Evolutionary conservation across 495 filamentous ascomycete genomes (phyloP).

Genomic region (Xylaria castorea): DNA sequence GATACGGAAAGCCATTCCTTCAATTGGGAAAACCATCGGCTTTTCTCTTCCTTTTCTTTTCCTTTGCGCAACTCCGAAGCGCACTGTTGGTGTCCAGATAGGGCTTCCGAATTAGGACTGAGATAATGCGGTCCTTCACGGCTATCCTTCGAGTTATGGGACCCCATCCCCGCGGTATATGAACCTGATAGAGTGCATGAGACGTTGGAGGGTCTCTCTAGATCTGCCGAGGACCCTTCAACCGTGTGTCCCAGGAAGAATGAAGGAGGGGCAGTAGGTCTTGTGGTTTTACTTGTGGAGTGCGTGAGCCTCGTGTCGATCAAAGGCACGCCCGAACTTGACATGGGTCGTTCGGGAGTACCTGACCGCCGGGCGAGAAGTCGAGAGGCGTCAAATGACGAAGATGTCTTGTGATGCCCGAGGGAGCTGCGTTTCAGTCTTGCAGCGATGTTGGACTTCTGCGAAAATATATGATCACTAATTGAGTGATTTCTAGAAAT

Average conservation of each 20-base stretch:
- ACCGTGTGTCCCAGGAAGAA: not conserved
- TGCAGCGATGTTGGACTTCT: conserved; percentile 29
- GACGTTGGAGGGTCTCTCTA: conserved; percentile 11
- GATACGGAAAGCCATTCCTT: conserved; percentile 49
- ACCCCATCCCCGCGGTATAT: conserved; percentile 16
- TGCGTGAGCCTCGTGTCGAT: conserved; percentile 31
- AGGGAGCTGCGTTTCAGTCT: conserved; percentile 36
- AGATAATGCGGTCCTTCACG: not conserved
- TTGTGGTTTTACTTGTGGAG: conserved; percentile 6
- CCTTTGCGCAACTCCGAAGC: conserved; percentile 18
- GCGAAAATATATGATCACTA: conserved; percentile 32
- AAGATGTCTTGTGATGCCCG: conserved; percentile 34
- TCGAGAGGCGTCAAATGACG: conserved; percentile 33
- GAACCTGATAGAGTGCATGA: conserved; percentile 22
- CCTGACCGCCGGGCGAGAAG: conserved; percentile 23
- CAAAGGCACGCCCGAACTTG: conserved; percentile 38
- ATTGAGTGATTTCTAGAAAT: conserved; percentile 28
- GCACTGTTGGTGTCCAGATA: not conserved
- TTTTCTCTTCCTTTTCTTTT: conserved; percentile 33
- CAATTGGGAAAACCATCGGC: conserved; percentile 45
- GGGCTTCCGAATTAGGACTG: not conserved
- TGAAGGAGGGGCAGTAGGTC: conserved; percentile 2
- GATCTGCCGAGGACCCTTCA: conserved; percentile 14
- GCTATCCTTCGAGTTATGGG: conserved; percentile 5
- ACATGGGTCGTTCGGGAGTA: conserved; percentile 32